A percentile compares a stretch with the other conserved stretches of the same genome.
phyloP scores from a whole-genome alignment of 1,139 yeast species.

The Blastobotrys capitulatus region DNA sequence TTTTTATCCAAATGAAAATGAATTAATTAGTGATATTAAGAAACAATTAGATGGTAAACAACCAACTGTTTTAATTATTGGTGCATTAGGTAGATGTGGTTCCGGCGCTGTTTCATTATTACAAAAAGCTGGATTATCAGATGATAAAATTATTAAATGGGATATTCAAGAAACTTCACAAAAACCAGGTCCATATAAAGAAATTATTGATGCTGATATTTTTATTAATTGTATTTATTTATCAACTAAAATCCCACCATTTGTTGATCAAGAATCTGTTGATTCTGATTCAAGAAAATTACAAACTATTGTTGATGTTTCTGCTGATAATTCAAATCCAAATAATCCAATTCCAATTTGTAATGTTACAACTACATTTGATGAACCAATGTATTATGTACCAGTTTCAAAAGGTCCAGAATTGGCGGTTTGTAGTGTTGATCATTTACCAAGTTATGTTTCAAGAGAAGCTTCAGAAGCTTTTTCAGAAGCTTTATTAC shows the following conservation, averaged over 20 bases:
- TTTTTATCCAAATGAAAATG: constrained; percentile 78
- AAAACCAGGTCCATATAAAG: constrained; percentile 94
- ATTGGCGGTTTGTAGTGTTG: constrained; percentile 89
- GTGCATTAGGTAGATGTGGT: constrained; percentile 98
- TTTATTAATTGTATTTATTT: constrained; percentile 94
- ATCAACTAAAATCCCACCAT: constrained; percentile 91
- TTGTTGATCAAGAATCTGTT: constrained; percentile 63
- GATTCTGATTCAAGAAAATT: constrained; percentile 63
- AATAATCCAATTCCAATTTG: constrained; percentile 97
- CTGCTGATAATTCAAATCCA: constrained; percentile 98
- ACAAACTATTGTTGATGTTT: constrained; percentile 91
- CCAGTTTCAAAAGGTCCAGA: constrained; percentile 66
- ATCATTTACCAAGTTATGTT: constrained; percentile 88
- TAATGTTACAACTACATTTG: constrained; percentile 80
- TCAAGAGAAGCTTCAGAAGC: constrained; percentile 97
- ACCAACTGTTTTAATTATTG: constrained; percentile 84
- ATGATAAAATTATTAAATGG: constrained; percentile 80
- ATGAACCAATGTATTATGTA: constrained; percentile 83
- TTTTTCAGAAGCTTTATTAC: constrained; percentile 79
- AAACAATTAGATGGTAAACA: constrained; percentile 56
- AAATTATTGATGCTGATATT: constrained; percentile 79
- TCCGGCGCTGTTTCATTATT: constrained; percentile 92
- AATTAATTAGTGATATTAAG: constrained; percentile 58
- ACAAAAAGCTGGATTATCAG: constrained; percentile 83
- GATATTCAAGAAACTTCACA: constrained; percentile 92